phyloP scores from a whole-genome alignment of 2,329 filamentous ascomycete genomes.

The Fusarium bactridioides region DNA sequence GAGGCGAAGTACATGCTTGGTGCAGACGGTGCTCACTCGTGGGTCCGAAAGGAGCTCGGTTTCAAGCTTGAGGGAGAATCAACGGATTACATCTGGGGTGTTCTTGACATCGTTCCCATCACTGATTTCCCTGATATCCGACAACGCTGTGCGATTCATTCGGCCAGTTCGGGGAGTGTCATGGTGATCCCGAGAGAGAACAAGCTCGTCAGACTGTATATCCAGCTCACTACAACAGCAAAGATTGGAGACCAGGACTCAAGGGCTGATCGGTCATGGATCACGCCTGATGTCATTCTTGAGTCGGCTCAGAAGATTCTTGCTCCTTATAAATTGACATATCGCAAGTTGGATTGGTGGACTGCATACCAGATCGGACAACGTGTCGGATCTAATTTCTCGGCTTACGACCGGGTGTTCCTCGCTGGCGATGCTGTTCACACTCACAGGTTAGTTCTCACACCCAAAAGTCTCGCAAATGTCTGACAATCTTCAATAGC shows the following conservation, averaged over 20 bases:
- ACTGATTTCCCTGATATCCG: slow-evolving; percentile 68
- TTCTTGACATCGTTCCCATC: slow-evolving; percentile 53
- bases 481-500: not conserved
- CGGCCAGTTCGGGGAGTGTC: slow-evolving; percentile 60
- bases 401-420: slow-evolving; percentile 67
- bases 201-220: slow-evolving; percentile 69
- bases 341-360: slow-evolving; percentile 63
- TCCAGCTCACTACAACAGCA: slow-evolving; percentile 53
- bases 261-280: slow-evolving; percentile 63
- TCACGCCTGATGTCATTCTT: slow-evolving; percentile 70
- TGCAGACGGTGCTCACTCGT: slow-evolving; percentile 73
- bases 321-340: slow-evolving; percentile 70
- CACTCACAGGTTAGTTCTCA: slow-evolving; percentile 48
- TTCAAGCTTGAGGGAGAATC: slow-evolving; percentile 60
- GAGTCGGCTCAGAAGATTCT: slow-evolving; percentile 70
- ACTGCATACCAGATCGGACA: slow-evolving; percentile 67
- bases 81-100: slow-evolving; percentile 62
- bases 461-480: fast-evolving
- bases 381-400: slow-evolving; percentile 66
- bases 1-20: slow-evolving; percentile 68
- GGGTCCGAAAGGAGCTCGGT: slow-evolving; percentile 66
- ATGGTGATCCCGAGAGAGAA: slow-evolving; percentile 73
- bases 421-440: slow-evolving; percentile 73
- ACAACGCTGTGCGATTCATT: slow-evolving; percentile 65
- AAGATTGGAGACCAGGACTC: slow-evolving; percentile 42